Evolutionary conservation across 768 basidiomycete genomes (phyloP), one percentile per base, ranked within the genome.

Genomic region (Tulasnella calospora): DNA sequence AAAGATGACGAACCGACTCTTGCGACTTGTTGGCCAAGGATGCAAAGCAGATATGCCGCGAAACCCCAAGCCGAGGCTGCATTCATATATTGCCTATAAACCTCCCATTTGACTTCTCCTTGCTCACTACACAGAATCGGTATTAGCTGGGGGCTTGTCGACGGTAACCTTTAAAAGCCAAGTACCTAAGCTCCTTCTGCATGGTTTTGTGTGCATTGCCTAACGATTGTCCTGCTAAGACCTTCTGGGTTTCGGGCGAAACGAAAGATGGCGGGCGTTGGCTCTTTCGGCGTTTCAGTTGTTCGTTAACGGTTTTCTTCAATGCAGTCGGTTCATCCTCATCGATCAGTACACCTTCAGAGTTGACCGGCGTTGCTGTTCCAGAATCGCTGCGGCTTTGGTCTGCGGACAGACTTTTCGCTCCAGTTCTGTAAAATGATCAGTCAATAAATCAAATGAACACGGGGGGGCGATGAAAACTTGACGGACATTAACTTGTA

Each of bases 1-100:
- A 33, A 46, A 30, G 55, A 70, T 1, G 46, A 69, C 79, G 72
- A 55, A 80, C 80, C 40, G 40, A 96, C 89, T 0, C 88, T 88
- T 12, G 88, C 82, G 7, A 86, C 88, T 83, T 96, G 95, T 77
- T 90, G 84, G 33, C 85, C 51, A 0, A 90, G 73, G 6, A 88
- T 89, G 9, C 87, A 85, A 30, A 91, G 72, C 9, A 95, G 79
- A 80, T 92, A 92, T 61, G 85, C 84, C 23, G 86, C 82, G 82
- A 94, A 95, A 0, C 94, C 95, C 0, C 86, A 80, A 80, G 87
- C 90, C 1, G 94, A 95, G 10, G 94, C 93, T 0, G 95, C 93
- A 77, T 89, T 85, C 81, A 97, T 88, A 82, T 98, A 98, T 78
- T 90, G 85, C 73, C 84, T 82, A 83, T 98, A 98, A 1, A 98